These are phyloP conservation scores for Salix purpurea DNA, from an alignment of 345 rosid genomes.

Conservation along the genomic window DNA sequence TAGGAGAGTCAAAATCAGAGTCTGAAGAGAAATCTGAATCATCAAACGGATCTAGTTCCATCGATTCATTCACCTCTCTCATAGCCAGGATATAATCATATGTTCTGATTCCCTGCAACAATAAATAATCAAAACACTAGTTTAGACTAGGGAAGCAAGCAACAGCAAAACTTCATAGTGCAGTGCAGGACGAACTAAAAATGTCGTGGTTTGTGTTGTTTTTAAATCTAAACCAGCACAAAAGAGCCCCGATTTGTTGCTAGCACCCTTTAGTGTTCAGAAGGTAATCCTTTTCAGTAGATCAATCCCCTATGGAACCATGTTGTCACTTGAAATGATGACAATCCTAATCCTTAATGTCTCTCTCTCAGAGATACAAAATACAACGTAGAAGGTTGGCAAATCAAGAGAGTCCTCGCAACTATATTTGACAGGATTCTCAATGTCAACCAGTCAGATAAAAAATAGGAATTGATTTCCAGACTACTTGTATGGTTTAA, in stretches of 20 bases:
- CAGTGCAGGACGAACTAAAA: background rate
- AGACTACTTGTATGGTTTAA: background rate
- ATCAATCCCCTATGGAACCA: background rate
- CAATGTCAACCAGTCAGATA: background rate
- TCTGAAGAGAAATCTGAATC: slow-evolving; percentile 79
- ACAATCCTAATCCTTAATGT: background rate
- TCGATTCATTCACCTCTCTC: slow-evolving; percentile 74
- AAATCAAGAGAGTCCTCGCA: background rate
- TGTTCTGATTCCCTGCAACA: slow-evolving; percentile 84
- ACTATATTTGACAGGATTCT: background rate
- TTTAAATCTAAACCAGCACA: background rate
- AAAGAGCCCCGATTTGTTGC: background rate
- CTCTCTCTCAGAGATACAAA: background rate
- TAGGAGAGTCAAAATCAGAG: slow-evolving; percentile 74
- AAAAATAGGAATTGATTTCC: background rate
- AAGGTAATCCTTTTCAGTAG: background rate
- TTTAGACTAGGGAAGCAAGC: background rate
- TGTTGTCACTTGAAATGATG: background rate
- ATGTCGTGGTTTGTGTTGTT: background rate
- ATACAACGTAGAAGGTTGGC: background rate
- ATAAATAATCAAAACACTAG: background rate
- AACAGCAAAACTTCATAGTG: background rate
- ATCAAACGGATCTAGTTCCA: slow-evolving; percentile 61
- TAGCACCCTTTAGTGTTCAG: background rate
- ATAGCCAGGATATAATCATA: slow-evolving; percentile 92